These are phyloP conservation scores for Karstenula rhodostoma DNA, from an alignment of 2,329 filamentous ascomycete species.

Conservation along the genomic window DNA sequence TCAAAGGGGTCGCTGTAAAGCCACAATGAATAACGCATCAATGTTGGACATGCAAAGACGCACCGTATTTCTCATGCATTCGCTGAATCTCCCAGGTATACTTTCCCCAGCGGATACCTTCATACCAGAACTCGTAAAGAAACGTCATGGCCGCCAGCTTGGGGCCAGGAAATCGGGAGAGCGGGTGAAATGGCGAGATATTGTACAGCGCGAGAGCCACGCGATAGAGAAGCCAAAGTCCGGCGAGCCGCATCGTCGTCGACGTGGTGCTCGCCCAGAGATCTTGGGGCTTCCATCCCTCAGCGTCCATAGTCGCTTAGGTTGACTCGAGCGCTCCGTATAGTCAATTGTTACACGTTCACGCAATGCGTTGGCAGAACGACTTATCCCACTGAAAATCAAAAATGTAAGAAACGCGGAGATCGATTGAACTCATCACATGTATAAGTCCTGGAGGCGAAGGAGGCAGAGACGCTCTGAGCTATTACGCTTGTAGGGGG, in stretches of 20 bases:
- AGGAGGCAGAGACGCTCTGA: neutral
- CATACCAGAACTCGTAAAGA: slow-evolving; percentile 23
- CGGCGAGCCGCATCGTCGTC: slow-evolving; percentile 10
- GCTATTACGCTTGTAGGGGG: slow-evolving; percentile 1
- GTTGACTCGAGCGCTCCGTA: slow-evolving; percentile 1
- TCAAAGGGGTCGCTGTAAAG: no score
- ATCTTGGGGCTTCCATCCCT: slow-evolving; percentile 1
- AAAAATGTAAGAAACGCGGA: slow-evolving; percentile 6
- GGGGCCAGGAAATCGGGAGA: slow-evolving; percentile 21
- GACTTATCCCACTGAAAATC: slow-evolving; percentile 2
- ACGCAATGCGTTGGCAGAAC: slow-evolving; percentile 1
- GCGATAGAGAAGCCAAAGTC: slow-evolving; percentile 12
- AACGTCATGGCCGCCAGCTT: slow-evolving; percentile 18
- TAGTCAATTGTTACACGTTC: neutral
- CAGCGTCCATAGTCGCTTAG: slow-evolving; percentile 1
- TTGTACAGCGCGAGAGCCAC: slow-evolving; percentile 19
- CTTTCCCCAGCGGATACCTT: slow-evolving; percentile 13
- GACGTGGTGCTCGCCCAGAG: slow-evolving; percentile 1
- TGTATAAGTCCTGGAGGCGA: neutral
- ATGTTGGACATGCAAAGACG: neutral
- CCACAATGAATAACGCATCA: slow-evolving; percentile 2
- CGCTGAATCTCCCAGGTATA: slow-evolving; percentile 17
- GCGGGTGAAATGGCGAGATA: slow-evolving; percentile 17
- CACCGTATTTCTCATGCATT: slow-evolving; percentile 24
- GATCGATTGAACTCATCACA: neutral